These are phyloP conservation scores for Zymoseptoria passerinii DNA, from an alignment of 2,329 filamentous ascomycete genomes.

Conservation along the genomic window DNA sequence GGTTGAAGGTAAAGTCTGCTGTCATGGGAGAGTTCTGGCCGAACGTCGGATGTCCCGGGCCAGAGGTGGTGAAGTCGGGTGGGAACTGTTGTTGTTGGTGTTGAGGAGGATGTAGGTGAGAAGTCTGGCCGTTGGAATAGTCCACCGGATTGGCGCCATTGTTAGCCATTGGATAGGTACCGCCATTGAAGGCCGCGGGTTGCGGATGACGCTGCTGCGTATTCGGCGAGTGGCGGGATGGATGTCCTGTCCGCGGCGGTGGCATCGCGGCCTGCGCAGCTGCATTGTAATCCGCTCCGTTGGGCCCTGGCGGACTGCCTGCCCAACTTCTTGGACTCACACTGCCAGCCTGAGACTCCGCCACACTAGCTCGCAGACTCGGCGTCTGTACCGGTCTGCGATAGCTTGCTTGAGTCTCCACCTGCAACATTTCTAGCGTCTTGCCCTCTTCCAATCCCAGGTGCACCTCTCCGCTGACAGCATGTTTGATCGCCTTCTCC, in stretches of 20 bases:
- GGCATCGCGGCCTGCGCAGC: constrained; percentile 13
- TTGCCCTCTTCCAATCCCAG: constrained; percentile 28
- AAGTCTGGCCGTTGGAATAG: neutral
- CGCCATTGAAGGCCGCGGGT: constrained; percentile 5
- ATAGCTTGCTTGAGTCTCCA: constrained; percentile 29
- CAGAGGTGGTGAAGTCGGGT: neutral
- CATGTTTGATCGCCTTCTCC: constrained; percentile 23
- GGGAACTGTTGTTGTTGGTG: constrained; percentile 1
- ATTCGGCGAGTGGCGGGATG: constrained; percentile 10
- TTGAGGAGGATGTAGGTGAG: neutral
- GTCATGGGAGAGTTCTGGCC: constrained; percentile 3
- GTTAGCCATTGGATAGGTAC: constrained; percentile 5
- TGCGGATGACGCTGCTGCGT: constrained; percentile 8
- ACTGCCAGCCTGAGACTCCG: constrained; percentile 18
- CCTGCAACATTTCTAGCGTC: constrained; percentile 29
- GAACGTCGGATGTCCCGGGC: constrained; percentile 2
- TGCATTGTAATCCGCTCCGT: constrained; percentile 9
- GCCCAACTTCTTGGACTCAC: constrained; percentile 24
- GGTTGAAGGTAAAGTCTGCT: constrained; percentile 11
- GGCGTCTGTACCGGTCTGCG: constrained; percentile 27
- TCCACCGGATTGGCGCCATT: constrained; percentile 1
- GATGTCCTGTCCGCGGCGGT: constrained; percentile 5
- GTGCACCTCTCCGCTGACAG: constrained; percentile 14
- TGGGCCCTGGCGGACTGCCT: constrained; percentile 17
- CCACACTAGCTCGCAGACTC: constrained; percentile 21